Conservation (phyloP, 1,284 basidiomycete genomes). For the Tremellales sp. region DNA sequence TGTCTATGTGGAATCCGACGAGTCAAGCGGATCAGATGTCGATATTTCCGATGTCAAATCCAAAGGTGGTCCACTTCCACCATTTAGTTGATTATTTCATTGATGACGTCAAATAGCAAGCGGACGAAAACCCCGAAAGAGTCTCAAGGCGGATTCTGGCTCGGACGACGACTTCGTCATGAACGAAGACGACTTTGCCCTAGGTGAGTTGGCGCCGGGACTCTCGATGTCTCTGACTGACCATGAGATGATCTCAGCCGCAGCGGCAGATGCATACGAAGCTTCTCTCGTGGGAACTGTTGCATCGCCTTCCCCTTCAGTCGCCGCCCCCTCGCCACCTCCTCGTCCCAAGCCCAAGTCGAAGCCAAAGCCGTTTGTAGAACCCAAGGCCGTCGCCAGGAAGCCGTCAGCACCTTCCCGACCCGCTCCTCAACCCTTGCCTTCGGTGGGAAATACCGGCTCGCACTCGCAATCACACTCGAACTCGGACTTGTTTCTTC, state of each 20-base stretch:
- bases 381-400: constrained; percentile 21
- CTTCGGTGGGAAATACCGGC: background rate
- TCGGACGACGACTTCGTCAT: constrained; percentile 44
- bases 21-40: constrained; percentile 22
- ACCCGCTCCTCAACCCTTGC: constrained; percentile 14
- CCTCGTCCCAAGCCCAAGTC: constrained; percentile 19
- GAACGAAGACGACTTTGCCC: constrained; percentile 39
- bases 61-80: constrained; percentile 5
- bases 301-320: constrained; percentile 26
- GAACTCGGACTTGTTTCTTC: constrained; percentile 53
- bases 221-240: constrained; percentile 4
- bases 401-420: constrained; percentile 19
- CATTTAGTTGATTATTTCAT: background rate
- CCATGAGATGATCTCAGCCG: constrained; percentile 15
- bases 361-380: constrained; percentile 15
- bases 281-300: constrained; percentile 19
- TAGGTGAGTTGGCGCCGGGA: constrained; percentile 27
- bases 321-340: constrained; percentile 28
- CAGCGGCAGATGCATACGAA: constrained; percentile 40
- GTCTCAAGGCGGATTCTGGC: constrained; percentile 38
- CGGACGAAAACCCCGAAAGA: constrained; percentile 38
- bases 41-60: constrained; percentile 11
- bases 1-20: constrained; percentile 46
- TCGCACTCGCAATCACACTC: background rate
- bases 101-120: constrained; percentile 7